Base-by-base conservation (phyloP, 179 eudicot species). In the Carnegiea gigantea region DNA sequence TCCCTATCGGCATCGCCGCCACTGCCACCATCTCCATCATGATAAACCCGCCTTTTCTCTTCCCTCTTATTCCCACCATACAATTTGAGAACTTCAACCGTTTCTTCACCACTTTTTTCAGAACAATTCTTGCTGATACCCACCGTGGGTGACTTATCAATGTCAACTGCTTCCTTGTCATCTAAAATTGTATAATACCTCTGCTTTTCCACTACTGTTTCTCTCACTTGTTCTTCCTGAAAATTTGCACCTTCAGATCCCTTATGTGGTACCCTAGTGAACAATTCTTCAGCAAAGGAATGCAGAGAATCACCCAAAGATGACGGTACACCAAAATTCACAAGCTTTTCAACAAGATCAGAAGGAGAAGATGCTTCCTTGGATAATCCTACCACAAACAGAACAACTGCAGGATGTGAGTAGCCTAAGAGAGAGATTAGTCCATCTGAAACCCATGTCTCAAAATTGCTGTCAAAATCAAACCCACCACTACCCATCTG, bases 221-320 rank as follows among this genome's bases (percentile, higher is more conserved):
- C 53, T 48, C 53, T 48, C 15, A 9, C 15, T 48, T 48, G 53
- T 48, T 48, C 53, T 48, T 40, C 44, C 3, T 60, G 24, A n/a
- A 60, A 60, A 60, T n/a, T 60, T 8, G 21, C 24, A 60, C 67
- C 67, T n/a, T 60, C 14, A 11, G 53, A 48, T 10, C 53, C 15
- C 3, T 9, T 60, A 18, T n/a, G 10, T 5, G 9, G 67, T 20
- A 60, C 67, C 67, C 67, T 60, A 60, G 9, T n/a, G 26, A 60
- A 60, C 67, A 60, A 60, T 60, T 60, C 67, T 60, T 60, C 67
- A 21, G 67, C 67, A 60, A 60, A 60, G 26, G 28, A 60, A 60
- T 5, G 11, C 67, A 60, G 9, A 60, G 67, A 60, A 60, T 60
- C 26, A n/a, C 67, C 67, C 5, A 60, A 6, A 60, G 67, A 60